Base-by-base conservation (phyloP, 1,139 yeast species). In the Chernovozyma sophiae-reginae region DNA sequence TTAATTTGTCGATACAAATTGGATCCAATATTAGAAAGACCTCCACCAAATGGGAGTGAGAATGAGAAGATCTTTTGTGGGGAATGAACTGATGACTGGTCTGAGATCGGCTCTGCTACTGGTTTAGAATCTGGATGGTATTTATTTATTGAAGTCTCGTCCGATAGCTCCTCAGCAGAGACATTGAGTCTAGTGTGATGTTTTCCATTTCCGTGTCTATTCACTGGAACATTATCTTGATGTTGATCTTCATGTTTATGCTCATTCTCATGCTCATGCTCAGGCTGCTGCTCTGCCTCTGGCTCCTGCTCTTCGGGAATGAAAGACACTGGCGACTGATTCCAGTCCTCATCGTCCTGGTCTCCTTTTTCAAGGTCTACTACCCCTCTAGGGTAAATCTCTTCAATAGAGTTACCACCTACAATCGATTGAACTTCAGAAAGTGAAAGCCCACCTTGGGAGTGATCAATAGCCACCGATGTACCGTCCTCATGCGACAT, bases 11-110 rank as follows among this genome's bases (percentile, higher is more conserved):
- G 49, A 27, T 50, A 50, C n/a, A 62, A 39, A 41, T 55, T 60
- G 25, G 56, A 43, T 18, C 56, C 43, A 13, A 64, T 49, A 20
- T 43, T 47, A 4, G 64, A 51, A 14, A 65, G 48, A 35, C 58
- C 70, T n/a, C n/a, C n/a, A 34, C 63, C 69, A 46, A 62, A 62
- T 10, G 68, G 72, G 34, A 64, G 59, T 25, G 65, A 67, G 44
- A 68, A 72, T 34, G 72, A 62, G 46, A 65, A 71, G 40, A 62
- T 68, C 45, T 63, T 65, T 41, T 56, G 53, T 20, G 51, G 40
- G 23, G 23, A 20, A 10, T 20, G 6, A 10, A 10, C 10, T 20
- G 23, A 10, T 7, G 6, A 6, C 10, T 6, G 10, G 6, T 20
- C 23, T 7, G 6, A 7, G 23, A 20, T 20, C 6, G 10, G 23